Conservation (phyloP, 2,329 filamentous ascomycete species). For the Helicocarpus griseus region DNA sequence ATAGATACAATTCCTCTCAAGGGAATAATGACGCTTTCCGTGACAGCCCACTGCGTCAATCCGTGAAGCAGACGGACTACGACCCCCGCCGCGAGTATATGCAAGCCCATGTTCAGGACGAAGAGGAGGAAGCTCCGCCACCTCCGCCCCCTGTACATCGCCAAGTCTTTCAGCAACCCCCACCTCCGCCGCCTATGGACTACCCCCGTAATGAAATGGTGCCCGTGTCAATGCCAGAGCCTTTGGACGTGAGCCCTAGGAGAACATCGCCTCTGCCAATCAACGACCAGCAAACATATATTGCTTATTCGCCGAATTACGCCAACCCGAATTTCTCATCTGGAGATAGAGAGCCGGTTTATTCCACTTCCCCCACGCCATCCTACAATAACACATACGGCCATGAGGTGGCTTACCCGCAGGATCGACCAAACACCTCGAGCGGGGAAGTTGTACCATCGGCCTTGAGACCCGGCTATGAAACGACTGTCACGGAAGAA, state of each 20-base stretch:
- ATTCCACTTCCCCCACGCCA: slow-evolving; percentile 12
- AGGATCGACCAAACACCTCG: slow-evolving; percentile 18
- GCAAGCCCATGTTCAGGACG: slow-evolving; percentile 11
- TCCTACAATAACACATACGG: slow-evolving; percentile 20
- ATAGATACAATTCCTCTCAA: slow-evolving; percentile 13
- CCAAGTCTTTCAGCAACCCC: slow-evolving; percentile 12
- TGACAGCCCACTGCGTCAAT: slow-evolving; percentile 21
- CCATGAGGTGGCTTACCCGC: slow-evolving; percentile 14
- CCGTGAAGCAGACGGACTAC: slow-evolving; percentile 18
- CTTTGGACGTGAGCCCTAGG: slow-evolving; percentile 14
- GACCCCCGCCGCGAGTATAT: slow-evolving; percentile 9
- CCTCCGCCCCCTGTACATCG: slow-evolving; percentile 27
- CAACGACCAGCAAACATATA: slow-evolving; percentile 7
- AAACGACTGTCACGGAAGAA: slow-evolving; percentile 22
- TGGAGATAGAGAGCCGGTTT: slow-evolving; percentile 11
- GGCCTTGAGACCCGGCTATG: slow-evolving; percentile 34
- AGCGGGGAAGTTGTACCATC: slow-evolving; percentile 26
- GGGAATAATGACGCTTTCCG: slow-evolving; percentile 16
- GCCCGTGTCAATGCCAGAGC: slow-evolving; percentile 15
- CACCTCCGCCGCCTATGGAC: slow-evolving; percentile 7
- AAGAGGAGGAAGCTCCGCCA: slow-evolving; percentile 17
- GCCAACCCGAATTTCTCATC: slow-evolving; percentile 3
- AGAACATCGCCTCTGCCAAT: slow-evolving; percentile 10
- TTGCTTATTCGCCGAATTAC: slow-evolving; percentile 12
- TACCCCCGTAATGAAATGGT: slow-evolving; percentile 8